Evolutionary conservation across 768 basidiomycete genomes (phyloP).

Genomic region (Naganishia vaughanmartiniae): DNA sequence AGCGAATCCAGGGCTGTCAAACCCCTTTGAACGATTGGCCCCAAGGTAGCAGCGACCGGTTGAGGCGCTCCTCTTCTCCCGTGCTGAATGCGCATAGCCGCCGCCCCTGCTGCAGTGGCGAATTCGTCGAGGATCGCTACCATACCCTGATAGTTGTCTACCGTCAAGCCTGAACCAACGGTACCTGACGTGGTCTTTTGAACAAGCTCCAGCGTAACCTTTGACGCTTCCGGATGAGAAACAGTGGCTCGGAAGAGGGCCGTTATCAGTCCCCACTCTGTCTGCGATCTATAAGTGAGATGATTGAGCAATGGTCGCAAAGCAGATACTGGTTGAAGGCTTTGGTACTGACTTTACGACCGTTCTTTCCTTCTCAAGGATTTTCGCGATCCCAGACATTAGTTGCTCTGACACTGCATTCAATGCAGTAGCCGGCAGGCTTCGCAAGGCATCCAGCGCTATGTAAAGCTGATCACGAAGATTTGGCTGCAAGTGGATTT

Average conservation of each 20-base stretch:
- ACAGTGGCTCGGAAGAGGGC: slow-evolving; percentile 81
- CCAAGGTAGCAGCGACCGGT: slow-evolving; percentile 49
- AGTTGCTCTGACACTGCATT: slow-evolving; percentile 87
- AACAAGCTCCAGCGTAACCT: slow-evolving; percentile 78
- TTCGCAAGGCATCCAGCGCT: slow-evolving; percentile 83
- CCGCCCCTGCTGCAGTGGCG: slow-evolving; percentile 67
- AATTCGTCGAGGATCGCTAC: slow-evolving; percentile 82
- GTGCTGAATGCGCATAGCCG: slow-evolving; percentile 62
- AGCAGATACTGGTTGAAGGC: background rate
- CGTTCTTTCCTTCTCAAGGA: slow-evolving; percentile 72
- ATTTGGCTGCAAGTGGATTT: slow-evolving; percentile 59
- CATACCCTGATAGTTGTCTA: slow-evolving; percentile 77
- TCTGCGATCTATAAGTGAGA: slow-evolving; percentile 64
- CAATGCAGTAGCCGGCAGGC: slow-evolving; percentile 71
- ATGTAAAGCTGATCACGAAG: slow-evolving; percentile 92
- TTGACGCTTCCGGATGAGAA: slow-evolving; percentile 79
- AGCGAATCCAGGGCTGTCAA: slow-evolving; percentile 77
- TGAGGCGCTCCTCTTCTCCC: slow-evolving; percentile 48
- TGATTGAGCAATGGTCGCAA: background rate
- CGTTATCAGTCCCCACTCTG: slow-evolving; percentile 93
- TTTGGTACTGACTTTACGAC: slow-evolving; percentile 62
- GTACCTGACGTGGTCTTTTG: slow-evolving; percentile 64
- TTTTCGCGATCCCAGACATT: slow-evolving; percentile 70
- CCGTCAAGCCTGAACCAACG: slow-evolving; percentile 57
- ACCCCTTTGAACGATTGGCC: slow-evolving; percentile 74